Percentiles rank a stretch among this genome's conserved stretches.
phyloP scores from a whole-genome alignment of 129 eudicot genomes.

The Solidago caesia region DNA sequence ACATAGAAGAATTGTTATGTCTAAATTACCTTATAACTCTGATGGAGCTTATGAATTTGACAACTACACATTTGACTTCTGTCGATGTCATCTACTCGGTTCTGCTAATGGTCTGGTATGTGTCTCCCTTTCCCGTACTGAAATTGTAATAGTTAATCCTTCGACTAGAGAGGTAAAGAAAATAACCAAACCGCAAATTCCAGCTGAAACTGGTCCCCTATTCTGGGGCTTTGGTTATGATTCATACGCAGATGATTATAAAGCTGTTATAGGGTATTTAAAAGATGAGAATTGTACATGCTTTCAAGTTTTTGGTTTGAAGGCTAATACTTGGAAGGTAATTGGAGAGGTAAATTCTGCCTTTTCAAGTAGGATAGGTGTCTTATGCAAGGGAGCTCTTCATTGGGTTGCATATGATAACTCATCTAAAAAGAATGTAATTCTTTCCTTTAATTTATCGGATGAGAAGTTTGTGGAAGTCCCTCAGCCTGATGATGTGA shows the following conservation, averaged over 20 bases:
- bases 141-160: not conserved
- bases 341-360: constrained; percentile 9
- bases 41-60: not conserved
- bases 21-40: not conserved
- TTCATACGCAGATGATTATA: not conserved
- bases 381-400: constrained; percentile 26
- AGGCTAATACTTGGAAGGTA: constrained; percentile 22
- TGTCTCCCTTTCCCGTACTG: not conserved
- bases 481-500: constrained; percentile 6
- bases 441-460: constrained; percentile 18
- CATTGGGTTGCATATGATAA: constrained; percentile 14
- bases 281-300: not conserved
- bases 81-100: not conserved
- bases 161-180: not conserved
- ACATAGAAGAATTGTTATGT: not conserved
- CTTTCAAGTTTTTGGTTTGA: constrained; percentile 20
- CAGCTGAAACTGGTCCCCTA: not conserved
- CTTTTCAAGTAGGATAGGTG: constrained; percentile 4
- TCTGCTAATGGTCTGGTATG: not conserved
- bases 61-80: not conserved
- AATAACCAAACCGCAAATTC: not conserved
- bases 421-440: not conserved
- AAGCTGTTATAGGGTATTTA: not conserved
- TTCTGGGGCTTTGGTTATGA: constrained; percentile 4
- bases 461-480: constrained; percentile 9